Conservation (phyloP, 2,329 filamentous ascomycete genomes). For the Paracoccidioides lutzii region DNA sequence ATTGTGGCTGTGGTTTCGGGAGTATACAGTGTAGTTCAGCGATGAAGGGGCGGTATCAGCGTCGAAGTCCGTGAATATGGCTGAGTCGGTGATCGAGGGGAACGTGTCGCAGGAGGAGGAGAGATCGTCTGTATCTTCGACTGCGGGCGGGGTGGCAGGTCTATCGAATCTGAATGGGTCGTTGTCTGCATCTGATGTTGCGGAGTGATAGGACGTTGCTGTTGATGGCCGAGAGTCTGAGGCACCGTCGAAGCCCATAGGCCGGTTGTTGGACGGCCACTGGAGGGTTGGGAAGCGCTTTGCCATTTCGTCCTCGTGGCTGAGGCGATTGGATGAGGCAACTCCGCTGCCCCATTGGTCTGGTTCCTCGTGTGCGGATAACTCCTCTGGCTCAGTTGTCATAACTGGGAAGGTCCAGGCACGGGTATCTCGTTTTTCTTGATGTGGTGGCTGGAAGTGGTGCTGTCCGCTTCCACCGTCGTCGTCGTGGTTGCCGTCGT, state of each 20-base stretch:
- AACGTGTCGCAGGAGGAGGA: constrained; percentile 25
- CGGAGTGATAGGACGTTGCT: constrained; percentile 22
- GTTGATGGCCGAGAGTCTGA: constrained; percentile 28
- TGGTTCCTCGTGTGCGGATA: constrained; percentile 5
- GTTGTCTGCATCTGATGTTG: constrained; percentile 27
- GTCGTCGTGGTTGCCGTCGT: constrained; percentile 12
- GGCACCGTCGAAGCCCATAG: constrained; percentile 12
- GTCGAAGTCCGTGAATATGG: constrained; percentile 37
- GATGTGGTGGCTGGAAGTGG: constrained; percentile 1
- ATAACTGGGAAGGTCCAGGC: constrained; percentile 44
- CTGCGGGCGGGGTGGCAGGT: constrained; percentile 16
- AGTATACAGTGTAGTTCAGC: not conserved
- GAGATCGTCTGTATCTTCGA: constrained; percentile 1
- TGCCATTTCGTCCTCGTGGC: constrained; percentile 13
- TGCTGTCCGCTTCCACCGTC: constrained; percentile 14
- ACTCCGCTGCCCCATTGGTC: constrained; percentile 11
- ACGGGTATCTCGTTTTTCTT: constrained; percentile 30
- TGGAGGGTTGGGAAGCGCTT: not conserved
- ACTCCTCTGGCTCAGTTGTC: constrained; percentile 14
- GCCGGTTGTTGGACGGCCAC: not conserved
- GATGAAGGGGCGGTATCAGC: not conserved
- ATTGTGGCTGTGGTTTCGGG: not conserved
- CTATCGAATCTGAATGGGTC: constrained; percentile 33
- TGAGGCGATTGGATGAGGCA: constrained; percentile 4
- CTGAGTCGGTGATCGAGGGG: constrained; percentile 34